A percentile compares a stretch with the other conserved stretches of the same genome.
Evolutionary conservation across 768 basidiomycete species (phyloP).

Genomic region (Psilocybe tampanensis): DNA sequence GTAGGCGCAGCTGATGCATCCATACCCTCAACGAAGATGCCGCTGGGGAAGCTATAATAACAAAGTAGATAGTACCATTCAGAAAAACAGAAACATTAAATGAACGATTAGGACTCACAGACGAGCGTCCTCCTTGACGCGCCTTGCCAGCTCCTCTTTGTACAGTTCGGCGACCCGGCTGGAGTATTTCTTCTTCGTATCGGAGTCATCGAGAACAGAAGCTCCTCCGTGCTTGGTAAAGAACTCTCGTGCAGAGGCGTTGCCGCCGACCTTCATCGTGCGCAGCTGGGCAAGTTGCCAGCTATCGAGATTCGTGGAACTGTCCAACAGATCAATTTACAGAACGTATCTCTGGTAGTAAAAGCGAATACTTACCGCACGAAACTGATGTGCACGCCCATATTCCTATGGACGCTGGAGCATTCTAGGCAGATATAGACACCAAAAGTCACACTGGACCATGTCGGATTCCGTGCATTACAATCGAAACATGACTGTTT

Average conservation of each 20-base stretch:
- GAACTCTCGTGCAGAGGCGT: slow-evolving; percentile 84
- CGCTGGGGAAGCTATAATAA: slow-evolving; percentile 67
- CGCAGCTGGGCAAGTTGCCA: slow-evolving; percentile 93
- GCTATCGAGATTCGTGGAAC: slow-evolving; percentile 94
- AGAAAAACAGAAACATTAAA: no score
- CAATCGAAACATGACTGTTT: slow-evolving; percentile 85
- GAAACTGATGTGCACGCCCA: slow-evolving; percentile 98
- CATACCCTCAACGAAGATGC: slow-evolving; percentile 84
- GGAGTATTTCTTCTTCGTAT: slow-evolving; percentile 90
- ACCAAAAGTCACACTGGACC: slow-evolving; percentile 96
- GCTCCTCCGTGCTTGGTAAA: slow-evolving; percentile 86
- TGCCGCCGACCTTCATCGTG: slow-evolving; percentile 96
- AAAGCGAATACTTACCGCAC: slow-evolving; percentile 65
- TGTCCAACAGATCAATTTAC: slow-evolving; percentile 30
- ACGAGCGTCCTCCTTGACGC: slow-evolving; percentile 74
- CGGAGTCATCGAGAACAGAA: slow-evolving; percentile 66
- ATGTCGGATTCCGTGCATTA: slow-evolving; percentile 93
- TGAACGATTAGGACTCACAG: slow-evolving; percentile 45
- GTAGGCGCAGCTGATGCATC: slow-evolving; percentile 44
- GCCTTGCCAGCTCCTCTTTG: slow-evolving; percentile 85
- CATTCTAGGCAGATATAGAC: slow-evolving; percentile 98
- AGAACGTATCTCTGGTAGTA: background rate
- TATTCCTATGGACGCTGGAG: slow-evolving; percentile 91
- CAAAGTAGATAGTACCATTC: no score
- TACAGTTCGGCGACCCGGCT: slow-evolving; percentile 84